These are phyloP conservation scores for Anthracocystis walkeri DNA, from an alignment of 1,284 basidiomycete genomes.

Conservation along the genomic window DNA sequence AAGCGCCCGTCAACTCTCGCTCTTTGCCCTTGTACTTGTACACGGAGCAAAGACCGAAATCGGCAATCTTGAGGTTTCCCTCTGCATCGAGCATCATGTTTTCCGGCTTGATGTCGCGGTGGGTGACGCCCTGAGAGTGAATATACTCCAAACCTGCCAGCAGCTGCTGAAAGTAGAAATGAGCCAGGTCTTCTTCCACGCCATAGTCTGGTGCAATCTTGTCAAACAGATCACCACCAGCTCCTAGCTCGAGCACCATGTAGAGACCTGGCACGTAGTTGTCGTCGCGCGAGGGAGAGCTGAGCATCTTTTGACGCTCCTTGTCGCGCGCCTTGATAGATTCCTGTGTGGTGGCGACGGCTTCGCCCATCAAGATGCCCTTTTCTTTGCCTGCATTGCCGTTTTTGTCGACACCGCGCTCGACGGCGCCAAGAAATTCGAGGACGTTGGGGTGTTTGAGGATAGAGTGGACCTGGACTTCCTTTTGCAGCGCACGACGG, in stretches of 20 bases:
- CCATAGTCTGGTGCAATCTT: conserved; percentile 92
- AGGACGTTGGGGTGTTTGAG: conserved; percentile 87
- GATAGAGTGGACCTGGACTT: conserved; percentile 88
- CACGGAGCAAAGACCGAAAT: conserved; percentile 93
- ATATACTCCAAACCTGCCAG: conserved; percentile 80
- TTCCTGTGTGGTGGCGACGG: conserved; percentile 72
- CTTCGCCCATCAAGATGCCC: conserved; percentile 51
- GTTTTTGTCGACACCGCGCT: conserved; percentile 49
- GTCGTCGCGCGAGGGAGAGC: conserved; percentile 43
- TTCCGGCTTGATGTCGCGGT: conserved; percentile 72
- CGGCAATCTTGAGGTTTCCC: conserved; percentile 83
- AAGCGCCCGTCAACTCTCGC: conserved; percentile 71
- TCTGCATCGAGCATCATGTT: conserved; percentile 73
- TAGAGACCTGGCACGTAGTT: conserved; percentile 76
- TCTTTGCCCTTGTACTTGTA: conserved; percentile 89
- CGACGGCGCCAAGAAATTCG: conserved; percentile 80
- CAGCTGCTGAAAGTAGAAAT: conserved; percentile 92
- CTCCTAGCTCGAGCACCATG: conserved; percentile 90
- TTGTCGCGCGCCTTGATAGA: conserved; percentile 71
- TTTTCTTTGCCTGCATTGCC: conserved; percentile 45
- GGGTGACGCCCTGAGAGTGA: conserved; percentile 76
- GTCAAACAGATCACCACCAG: conserved; percentile 95
- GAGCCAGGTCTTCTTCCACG: conserved; percentile 86
- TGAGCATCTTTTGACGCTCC: conserved; percentile 45
- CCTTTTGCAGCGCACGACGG: conserved; percentile 76